Percentiles rank a stretch among this genome's conserved stretches.
Evolutionary conservation across 768 basidiomycete genomes (phyloP).

Genomic region (Podaxis sp.): DNA sequence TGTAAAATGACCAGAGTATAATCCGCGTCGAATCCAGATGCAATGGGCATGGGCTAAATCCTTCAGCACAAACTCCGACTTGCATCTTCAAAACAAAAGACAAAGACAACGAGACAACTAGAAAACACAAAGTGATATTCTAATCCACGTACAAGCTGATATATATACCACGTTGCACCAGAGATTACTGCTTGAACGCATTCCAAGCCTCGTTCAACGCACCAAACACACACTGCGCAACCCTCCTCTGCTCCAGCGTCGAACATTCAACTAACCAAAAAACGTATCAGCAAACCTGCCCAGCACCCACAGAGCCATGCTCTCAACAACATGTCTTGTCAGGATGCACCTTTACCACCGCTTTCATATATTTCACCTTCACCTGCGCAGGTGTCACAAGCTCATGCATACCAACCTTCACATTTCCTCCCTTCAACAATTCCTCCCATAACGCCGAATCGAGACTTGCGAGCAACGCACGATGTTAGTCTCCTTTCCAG

Average conservation of each 20-base stretch:
- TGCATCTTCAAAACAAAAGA: too few species aligned
- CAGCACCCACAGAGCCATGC: not conserved
- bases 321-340: slow-evolving; percentile 70
- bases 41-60: too few species aligned
- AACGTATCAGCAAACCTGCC: not conserved
- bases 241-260: slow-evolving; percentile 92
- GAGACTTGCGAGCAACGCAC: slow-evolving; percentile 84
- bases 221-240: slow-evolving; percentile 92
- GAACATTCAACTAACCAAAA: slow-evolving; percentile 73
- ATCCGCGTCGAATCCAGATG: too few species aligned
- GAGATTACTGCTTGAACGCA: slow-evolving; percentile 53
- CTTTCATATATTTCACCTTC: slow-evolving; percentile 87
- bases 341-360: slow-evolving; percentile 93
- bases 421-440: slow-evolving; percentile 46
- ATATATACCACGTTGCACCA: too few species aligned
- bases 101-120: too few species aligned
- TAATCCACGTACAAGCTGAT: too few species aligned
- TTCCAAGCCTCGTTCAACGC: slow-evolving; percentile 89
- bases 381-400: slow-evolving; percentile 81
- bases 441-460: slow-evolving; percentile 85
- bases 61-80: too few species aligned
- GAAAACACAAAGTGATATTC: too few species aligned
- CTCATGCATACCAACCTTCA: slow-evolving; percentile 84
- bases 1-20: too few species aligned
- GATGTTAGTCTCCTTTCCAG: slow-evolving; percentile 90